Conservation (phyloP, 371 early-diverging fungal species). For the Saksenaea vasiformis region DNA sequence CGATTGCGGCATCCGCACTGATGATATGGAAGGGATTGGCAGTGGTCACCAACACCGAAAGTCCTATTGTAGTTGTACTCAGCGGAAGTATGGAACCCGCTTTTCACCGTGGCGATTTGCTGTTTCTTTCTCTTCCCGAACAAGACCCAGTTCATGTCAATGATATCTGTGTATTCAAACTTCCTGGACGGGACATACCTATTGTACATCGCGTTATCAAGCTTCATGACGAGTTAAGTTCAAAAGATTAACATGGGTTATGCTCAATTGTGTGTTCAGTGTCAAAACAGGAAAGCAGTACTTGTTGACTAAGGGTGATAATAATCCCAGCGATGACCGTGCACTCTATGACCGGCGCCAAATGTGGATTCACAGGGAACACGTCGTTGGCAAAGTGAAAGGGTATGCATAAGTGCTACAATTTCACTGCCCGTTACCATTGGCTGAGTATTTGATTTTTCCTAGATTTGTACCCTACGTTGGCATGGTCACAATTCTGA, state of each 20-base stretch:
- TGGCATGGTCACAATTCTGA: slow-evolving; percentile 95
- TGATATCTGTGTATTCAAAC: slow-evolving; percentile 97
- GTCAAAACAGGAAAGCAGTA: slow-evolving; percentile 69
- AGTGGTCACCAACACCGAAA: slow-evolving; percentile 89
- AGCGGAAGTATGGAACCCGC: slow-evolving; percentile 99
- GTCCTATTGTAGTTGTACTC: slow-evolving; percentile 98
- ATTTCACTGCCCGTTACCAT: not conserved
- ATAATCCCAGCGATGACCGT: slow-evolving; percentile 95
- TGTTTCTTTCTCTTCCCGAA: slow-evolving; percentile 79
- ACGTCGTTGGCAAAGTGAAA: slow-evolving; percentile 89
- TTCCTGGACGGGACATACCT: slow-evolving; percentile 91
- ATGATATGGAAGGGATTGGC: slow-evolving; percentile 97
- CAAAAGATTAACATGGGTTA: not conserved
- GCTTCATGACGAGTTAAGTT: slow-evolving; percentile 75
- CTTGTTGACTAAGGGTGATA: slow-evolving; percentile 98
- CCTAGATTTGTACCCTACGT: slow-evolving; percentile 87
- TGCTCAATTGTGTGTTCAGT: slow-evolving; percentile 28
- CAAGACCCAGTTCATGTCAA: slow-evolving; percentile 80
- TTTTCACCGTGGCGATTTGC: slow-evolving; percentile 96
- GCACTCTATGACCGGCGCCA: slow-evolving; percentile 88
- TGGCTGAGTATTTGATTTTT: not conserved
- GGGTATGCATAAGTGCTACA: slow-evolving; percentile 52
- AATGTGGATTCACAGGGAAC: slow-evolving; percentile 88
- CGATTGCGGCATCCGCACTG: slow-evolving; percentile 88
- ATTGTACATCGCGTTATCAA: slow-evolving; percentile 98